Evolutionary conservation across 192 early-diverging fungal species (phyloP).

Genomic region (Coemansia sp.): DNA sequence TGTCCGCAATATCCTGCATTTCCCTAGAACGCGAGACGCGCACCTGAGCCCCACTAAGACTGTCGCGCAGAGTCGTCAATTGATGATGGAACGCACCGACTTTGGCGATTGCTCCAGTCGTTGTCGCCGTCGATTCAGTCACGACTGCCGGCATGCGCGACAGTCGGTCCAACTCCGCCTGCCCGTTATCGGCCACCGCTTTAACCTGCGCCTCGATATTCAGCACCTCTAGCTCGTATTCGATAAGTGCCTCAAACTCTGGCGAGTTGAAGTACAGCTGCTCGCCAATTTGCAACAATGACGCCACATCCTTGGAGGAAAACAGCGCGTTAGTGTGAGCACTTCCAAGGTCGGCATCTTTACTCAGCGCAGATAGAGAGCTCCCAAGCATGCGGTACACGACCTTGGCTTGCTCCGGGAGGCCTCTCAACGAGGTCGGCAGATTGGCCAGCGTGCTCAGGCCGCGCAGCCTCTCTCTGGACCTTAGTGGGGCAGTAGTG

Average conservation of each 20-base stretch:
- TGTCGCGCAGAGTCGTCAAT: not conserved
- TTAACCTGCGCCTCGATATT: constrained; percentile 15
- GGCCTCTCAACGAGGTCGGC: not conserved
- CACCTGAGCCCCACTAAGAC: not conserved
- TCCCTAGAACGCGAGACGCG: not conserved
- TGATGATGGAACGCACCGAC: not conserved
- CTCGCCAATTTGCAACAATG: constrained; percentile 39
- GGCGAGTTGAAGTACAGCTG: constrained; percentile 45
- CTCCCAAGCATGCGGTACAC: constrained; percentile 28
- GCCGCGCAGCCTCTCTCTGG: constrained; percentile 4
- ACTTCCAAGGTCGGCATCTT: not conserved
- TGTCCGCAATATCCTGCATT: constrained; percentile 5
- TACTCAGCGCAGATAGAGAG: not conserved
- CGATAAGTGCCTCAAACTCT: constrained; percentile 47
- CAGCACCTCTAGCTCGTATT: constrained; percentile 31
- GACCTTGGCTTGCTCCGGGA: constrained; percentile 18
- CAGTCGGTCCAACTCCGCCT: constrained; percentile 9
- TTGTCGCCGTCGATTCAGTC: not conserved
- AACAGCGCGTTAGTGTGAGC: constrained; percentile 10
- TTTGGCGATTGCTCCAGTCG: not conserved
- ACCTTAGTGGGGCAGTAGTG: not conserved
- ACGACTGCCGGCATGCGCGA: constrained; percentile 6
- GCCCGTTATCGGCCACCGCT: not conserved
- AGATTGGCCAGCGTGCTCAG: not conserved
- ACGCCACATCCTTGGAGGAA: constrained; percentile 21